Base-by-base conservation (phyloP, 2,329 filamentous ascomycete genomes). In the Xylariaceae sp. region DNA sequence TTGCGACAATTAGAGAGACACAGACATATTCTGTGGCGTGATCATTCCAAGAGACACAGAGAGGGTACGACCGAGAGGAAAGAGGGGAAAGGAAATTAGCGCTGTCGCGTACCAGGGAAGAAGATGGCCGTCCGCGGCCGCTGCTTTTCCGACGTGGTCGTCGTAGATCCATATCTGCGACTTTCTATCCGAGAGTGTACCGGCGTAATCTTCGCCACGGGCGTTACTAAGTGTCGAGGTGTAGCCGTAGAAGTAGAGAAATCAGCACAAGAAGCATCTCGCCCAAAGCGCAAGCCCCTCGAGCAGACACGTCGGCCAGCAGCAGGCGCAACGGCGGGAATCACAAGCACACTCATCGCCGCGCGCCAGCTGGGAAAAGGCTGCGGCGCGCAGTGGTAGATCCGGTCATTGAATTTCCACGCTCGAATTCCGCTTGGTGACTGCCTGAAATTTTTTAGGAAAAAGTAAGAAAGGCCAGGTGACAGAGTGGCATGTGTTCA, bases 91-190 rank as follows among this genome's bases (percentile, higher is more conserved):
- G 14, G 19, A 52, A 54, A 45, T 16, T n/a, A 11, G n/a, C 12
- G 29, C 23, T 16, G 22, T n/a, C n/a, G n/a, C 38, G 22, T 32
- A 79, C 76, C 77, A 49, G 78, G 78, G 51, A 82, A 82, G 71
- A 82, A 81, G 43, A 82, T 73, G 48, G 78, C 78, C 44, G 78
- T 82, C 58, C 71, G 67, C 22, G 73, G 72, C 53, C 71, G 61
- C 27, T n/a, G n/a, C n/a, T n/a, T n/a, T n/a, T n/a, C n/a, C n/a
- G n/a, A n/a, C n/a, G 12, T 40, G 3, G 40, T 52, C 32, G 52
- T 54, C 17, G 62, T 61, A 27, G 70, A 72, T 44, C 44, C 57
- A 60, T 64, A 50, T 34, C 53, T 53, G 33, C 59, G 53, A 27
- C 25, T 20, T 22, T 32, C 27, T 43, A 17, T 16, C 38, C 29